These are phyloP conservation scores for Suillus alpinus DNA, from an alignment of 768 basidiomycete genomes.

Conservation along the genomic window DNA sequence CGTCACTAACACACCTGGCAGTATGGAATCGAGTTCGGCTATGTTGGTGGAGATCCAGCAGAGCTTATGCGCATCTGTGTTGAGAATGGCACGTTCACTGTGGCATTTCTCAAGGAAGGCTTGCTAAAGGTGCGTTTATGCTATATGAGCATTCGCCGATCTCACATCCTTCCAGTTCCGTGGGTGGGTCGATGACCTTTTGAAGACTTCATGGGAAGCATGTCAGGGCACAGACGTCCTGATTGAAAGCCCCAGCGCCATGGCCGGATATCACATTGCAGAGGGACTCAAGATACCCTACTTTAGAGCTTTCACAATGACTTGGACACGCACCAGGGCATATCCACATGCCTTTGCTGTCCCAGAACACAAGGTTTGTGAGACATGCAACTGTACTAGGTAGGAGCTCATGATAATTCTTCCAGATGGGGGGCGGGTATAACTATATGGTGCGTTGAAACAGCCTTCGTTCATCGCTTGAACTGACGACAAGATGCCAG, in stretches of 20 bases:
- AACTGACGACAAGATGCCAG: slow-evolving; percentile 32
- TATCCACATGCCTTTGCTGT: slow-evolving; percentile 99
- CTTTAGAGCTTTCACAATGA: slow-evolving; percentile 96
- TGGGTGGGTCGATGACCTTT: slow-evolving; percentile 95
- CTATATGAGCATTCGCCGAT: slow-evolving; percentile 1
- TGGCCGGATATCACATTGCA: slow-evolving; percentile 96
- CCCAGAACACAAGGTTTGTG: slow-evolving; percentile 82
- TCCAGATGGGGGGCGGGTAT: slow-evolving; percentile 91
- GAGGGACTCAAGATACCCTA: slow-evolving; percentile 93
- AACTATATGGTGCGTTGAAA: slow-evolving; percentile 86
- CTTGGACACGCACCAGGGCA: slow-evolving; percentile 94
- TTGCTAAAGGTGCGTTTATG: slow-evolving; percentile 65
- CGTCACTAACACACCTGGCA: slow-evolving; percentile 28
- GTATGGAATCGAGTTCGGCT: slow-evolving; percentile 95
- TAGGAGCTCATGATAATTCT: slow-evolving; percentile 15
- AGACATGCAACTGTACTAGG: slow-evolving; percentile 3
- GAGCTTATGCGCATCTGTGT: slow-evolving; percentile 98
- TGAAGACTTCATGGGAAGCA: slow-evolving; percentile 94
- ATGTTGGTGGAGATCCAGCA: slow-evolving; percentile 95
- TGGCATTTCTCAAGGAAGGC: slow-evolving; percentile 91
- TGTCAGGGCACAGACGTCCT: slow-evolving; percentile 94
- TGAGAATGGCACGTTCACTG: slow-evolving; percentile 96
- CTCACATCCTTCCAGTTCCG: slow-evolving; percentile 63
- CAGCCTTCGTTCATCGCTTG: slow-evolving; percentile 8
- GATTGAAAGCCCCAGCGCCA: slow-evolving; percentile 93